Conservation (phyloP, 139 green algal species). For the Picochlorum sp. region DNA sequence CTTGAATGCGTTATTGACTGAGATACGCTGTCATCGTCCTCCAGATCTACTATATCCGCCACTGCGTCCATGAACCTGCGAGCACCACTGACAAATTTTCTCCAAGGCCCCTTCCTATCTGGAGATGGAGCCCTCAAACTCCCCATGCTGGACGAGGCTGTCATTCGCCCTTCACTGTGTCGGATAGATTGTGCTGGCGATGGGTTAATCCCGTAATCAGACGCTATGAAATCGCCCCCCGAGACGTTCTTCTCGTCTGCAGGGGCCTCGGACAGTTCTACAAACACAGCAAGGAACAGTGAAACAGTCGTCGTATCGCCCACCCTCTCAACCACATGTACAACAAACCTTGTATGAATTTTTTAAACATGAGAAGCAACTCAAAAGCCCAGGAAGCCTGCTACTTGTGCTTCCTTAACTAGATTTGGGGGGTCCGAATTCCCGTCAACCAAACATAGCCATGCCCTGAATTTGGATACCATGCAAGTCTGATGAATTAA, state of each 20-base stretch:
- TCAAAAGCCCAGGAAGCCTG: no score
- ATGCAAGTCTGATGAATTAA: no score
- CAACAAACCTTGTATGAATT: not conserved
- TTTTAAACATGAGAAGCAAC: not conserved
- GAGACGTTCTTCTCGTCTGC: slow-evolving; percentile 1
- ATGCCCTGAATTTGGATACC: no score
- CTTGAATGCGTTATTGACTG: not conserved
- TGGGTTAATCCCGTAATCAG: not conserved
- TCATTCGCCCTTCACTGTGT: slow-evolving; percentile 1
- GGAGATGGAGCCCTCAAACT: slow-evolving; percentile 5
- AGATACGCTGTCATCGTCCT: not conserved
- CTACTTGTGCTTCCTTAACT: no score
- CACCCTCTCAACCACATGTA: not conserved
- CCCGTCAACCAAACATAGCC: no score
- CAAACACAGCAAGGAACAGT: not conserved
- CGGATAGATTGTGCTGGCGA: slow-evolving; percentile 1
- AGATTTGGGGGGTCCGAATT: no score
- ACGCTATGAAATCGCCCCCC: not conserved
- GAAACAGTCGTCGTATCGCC: no score
- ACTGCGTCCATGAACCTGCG: slow-evolving; percentile 2
- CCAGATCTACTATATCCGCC: slow-evolving; percentile 6
- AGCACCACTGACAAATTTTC: slow-evolving; percentile 3
- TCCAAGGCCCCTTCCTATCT: slow-evolving; percentile 5
- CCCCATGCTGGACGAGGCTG: not conserved
- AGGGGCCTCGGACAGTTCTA: not conserved